Evolutionary conservation across 768 basidiomycete genomes (phyloP).

Genomic region (Collybia mongolica): DNA sequence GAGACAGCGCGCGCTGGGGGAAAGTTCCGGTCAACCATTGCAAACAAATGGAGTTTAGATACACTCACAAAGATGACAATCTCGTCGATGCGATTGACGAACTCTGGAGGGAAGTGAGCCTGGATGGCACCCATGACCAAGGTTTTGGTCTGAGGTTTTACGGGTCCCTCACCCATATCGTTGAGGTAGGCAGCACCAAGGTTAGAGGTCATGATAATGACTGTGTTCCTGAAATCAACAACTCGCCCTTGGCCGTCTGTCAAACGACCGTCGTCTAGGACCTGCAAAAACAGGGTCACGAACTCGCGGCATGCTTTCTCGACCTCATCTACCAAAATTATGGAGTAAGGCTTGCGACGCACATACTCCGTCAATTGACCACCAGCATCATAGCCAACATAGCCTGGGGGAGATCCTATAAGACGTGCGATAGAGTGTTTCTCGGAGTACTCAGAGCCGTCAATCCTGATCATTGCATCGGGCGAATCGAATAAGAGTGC

Average conservation of each 20-base stretch:
- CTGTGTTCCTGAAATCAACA: slow-evolving; percentile 86
- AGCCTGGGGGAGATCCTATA: slow-evolving; percentile 73
- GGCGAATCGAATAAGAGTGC: slow-evolving; percentile 87
- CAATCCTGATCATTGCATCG: slow-evolving; percentile 89
- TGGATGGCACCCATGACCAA: slow-evolving; percentile 81
- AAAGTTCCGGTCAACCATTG: slow-evolving; percentile 20
- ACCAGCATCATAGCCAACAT: slow-evolving; percentile 88
- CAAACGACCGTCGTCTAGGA: slow-evolving; percentile 88
- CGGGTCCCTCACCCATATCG: slow-evolving; percentile 71
- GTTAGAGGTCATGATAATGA: slow-evolving; percentile 95
- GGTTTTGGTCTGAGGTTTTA: slow-evolving; percentile 55
- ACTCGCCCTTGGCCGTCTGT: slow-evolving; percentile 93
- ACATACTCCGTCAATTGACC: slow-evolving; percentile 94
- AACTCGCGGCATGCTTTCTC: slow-evolving; percentile 83
- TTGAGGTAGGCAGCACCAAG: slow-evolving; percentile 77
- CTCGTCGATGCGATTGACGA: slow-evolving; percentile 88
- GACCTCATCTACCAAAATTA: slow-evolving; percentile 84
- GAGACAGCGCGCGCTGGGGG: slow-evolving; percentile 74
- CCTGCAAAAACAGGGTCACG: slow-evolving; percentile 60
- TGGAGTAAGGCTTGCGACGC: slow-evolving; percentile 86
- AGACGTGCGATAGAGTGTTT: slow-evolving; percentile 53
- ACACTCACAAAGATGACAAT: slow-evolving; percentile 71
- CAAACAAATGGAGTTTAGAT: slow-evolving; percentile 15
- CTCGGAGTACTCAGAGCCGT: slow-evolving; percentile 92
- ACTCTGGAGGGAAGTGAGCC: slow-evolving; percentile 88